Evolutionary conservation across 495 filamentous ascomycete genomes (phyloP), one percentile per base, ranked within the genome.

Genomic region (Cetradonia linearis): DNA sequence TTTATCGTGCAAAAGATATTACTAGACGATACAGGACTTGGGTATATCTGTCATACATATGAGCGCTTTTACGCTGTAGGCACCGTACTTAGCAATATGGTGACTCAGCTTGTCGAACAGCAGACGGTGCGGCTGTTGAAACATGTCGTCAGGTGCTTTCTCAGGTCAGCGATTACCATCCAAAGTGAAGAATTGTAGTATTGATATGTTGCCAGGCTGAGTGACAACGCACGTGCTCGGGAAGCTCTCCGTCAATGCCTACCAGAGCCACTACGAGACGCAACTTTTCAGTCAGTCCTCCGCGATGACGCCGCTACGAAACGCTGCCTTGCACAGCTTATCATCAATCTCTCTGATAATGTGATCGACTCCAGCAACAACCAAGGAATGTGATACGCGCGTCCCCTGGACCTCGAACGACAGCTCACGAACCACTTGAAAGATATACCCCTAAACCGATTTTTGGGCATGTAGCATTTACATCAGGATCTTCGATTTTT

Each of bases 1-100:
- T 99, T 99, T 76, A 99, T 99, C 67, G 93, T 99, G n/a, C 93
- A 99, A 76, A 99, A 99, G 75, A 99, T 99, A 37, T 75, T 99
- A 42, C 79, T 99, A 5, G 93, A 99, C 69, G 93, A 99, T 65
- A 88, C 93, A 69, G 93, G 93, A n/a, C 78, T 99, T 61, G 89
- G 88, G 42, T 99, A 99, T 71, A 99, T 99, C 60, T 99, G 93
- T 72, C 91, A 94, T 59, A 99, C 93, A 7, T 99, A 99, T 69
- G 93, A 99, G 75, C 80, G 93, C n/a, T 99, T 99, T 75, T 97
- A 99, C 64, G 93, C 93, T 2, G 93, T 99, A 10, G 93, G 93
- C 13, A 99, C 93, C 1, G 93, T 99, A 31, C 77, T 99, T 52
- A 95, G 89, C 75, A 99, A 97, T 67, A 99, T 99, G 93, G 93